Base-by-base conservation (phyloP, 192 early-diverging fungal species). In the Spinellus fusiger region DNA sequence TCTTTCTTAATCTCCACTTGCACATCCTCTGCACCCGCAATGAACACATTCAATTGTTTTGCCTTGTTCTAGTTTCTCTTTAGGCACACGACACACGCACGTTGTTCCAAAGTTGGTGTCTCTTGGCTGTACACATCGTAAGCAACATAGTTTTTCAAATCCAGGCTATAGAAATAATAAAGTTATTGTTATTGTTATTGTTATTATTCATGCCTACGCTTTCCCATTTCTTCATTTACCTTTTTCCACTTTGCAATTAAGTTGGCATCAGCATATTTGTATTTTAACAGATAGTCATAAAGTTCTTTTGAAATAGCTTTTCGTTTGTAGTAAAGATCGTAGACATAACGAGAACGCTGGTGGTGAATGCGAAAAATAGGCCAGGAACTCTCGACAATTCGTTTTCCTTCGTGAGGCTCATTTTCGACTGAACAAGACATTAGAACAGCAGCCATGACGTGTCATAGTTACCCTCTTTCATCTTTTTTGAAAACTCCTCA, bases 171-270 rank as follows among this genome's bases (percentile, higher is more conserved):
- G 20, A 59, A 46, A 29, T n/a, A 61, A 29, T 35, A 28, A 35
- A 49, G 20, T 31, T 10, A 5, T n/a, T n/a, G n/a, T n/a, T n/a
- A n/a, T n/a, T n/a, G n/a, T n/a, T n/a, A n/a, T n/a, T n/a, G n/a
- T n/a, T n/a, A 27, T 5, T 46, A 58, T 40, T 28, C 5, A 16
- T 1, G 40, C 40, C 18, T 32, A 27, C 26, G 12, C 47, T n/a
- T 31, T 22, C 27, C 4, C 20, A 56, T 16, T 31, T 34, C 10
- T 1, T 23, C 38, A 60, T 28, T 55, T 78, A 88, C 89, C 85
- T 97, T 98, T 60, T 87, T 88, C 97, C 97, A 99, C 63, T 99
- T 99, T 13, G 95, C 97, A 75, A 99, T 99, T 22, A 99, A 74
- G 61, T 81, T 88, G 15, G 69, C 87, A 70, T 99, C 97, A 5